Conservation (phyloP, 768 basidiomycete species). For the Auricularia sp. region DNA sequence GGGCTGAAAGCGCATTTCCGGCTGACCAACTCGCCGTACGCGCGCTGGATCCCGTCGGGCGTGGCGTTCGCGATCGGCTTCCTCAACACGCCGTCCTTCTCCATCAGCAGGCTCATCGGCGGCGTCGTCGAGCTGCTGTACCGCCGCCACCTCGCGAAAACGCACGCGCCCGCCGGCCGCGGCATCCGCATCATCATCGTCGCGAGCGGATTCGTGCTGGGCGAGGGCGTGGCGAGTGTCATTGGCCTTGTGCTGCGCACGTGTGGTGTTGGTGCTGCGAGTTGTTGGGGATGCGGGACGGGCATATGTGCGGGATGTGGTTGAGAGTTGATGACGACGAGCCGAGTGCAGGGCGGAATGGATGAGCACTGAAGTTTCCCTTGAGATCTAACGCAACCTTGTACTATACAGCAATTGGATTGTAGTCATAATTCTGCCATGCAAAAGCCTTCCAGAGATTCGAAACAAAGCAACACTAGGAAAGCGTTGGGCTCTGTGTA, state of each 20-base stretch:
- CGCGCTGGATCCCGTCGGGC: constrained; percentile 84
- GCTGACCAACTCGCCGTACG: constrained; percentile 38
- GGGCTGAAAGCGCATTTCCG: constrained; percentile 53
- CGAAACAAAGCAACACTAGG: too few species aligned
- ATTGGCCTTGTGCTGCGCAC: constrained; percentile 66
- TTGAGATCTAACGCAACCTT: not conserved
- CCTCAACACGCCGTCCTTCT: constrained; percentile 91
- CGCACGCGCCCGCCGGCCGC: constrained; percentile 24
- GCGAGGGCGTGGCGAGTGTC: constrained; percentile 86
- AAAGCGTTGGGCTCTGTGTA: too few species aligned
- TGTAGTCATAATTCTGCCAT: not conserved
- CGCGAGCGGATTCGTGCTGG: constrained; percentile 91
- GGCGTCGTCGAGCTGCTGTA: constrained; percentile 73
- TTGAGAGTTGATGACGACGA: not conserved
- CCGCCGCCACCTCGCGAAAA: constrained; percentile 36
- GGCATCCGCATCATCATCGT: constrained; percentile 71
- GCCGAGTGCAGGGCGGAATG: not conserved
- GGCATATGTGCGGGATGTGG: constrained; percentile 61
- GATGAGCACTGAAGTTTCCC: not conserved
- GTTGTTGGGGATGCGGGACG: constrained; percentile 81
- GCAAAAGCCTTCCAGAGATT: not conserved
- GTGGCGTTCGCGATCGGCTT: constrained; percentile 95
- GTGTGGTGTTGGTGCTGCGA: constrained; percentile 60
- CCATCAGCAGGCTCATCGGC: constrained; percentile 82
- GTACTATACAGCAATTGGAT: not conserved